These are phyloP conservation scores for Heteromeles arbutifolia DNA, from an alignment of 306 rosid species.

Conservation along the genomic window DNA sequence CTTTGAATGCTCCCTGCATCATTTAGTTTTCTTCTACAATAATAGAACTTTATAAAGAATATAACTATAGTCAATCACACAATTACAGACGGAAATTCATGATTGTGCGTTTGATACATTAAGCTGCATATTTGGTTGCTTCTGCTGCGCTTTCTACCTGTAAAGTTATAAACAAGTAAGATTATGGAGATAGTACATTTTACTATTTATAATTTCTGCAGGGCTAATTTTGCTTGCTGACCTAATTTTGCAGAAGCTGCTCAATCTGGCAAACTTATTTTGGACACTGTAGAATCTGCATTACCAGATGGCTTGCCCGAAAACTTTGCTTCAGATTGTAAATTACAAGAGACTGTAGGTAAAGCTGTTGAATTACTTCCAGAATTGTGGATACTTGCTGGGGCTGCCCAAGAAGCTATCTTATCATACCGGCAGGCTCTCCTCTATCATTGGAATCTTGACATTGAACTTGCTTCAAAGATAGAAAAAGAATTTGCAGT, in stretches of 20 bases:
- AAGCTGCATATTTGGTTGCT: neutral
- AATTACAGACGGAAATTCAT: neutral
- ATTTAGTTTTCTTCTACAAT: neutral
- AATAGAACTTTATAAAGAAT: neutral
- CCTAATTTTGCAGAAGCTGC: slow-evolving; percentile 68
- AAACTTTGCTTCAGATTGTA: slow-evolving; percentile 54
- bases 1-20: neutral
- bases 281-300: slow-evolving; percentile 79
- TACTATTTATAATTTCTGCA: neutral
- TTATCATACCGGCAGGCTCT: slow-evolving; percentile 66
- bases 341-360: slow-evolving; percentile 57
- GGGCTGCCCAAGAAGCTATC: slow-evolving; percentile 60
- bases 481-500: slow-evolving; percentile 75
- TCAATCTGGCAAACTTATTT: slow-evolving; percentile 64
- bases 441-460: slow-evolving; percentile 73
- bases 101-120: neutral
- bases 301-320: slow-evolving; percentile 78
- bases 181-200: neutral
- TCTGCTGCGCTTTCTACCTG: neutral
- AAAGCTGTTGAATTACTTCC: slow-evolving; percentile 78
- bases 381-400: slow-evolving; percentile 74
- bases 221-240: slow-evolving; percentile 2
- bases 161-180: neutral
- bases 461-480: slow-evolving; percentile 45
- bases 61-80: neutral